These are phyloP conservation scores for Microdochium bolleyi DNA, from an alignment of 2,329 filamentous ascomycete genomes.

Conservation along the genomic window DNA sequence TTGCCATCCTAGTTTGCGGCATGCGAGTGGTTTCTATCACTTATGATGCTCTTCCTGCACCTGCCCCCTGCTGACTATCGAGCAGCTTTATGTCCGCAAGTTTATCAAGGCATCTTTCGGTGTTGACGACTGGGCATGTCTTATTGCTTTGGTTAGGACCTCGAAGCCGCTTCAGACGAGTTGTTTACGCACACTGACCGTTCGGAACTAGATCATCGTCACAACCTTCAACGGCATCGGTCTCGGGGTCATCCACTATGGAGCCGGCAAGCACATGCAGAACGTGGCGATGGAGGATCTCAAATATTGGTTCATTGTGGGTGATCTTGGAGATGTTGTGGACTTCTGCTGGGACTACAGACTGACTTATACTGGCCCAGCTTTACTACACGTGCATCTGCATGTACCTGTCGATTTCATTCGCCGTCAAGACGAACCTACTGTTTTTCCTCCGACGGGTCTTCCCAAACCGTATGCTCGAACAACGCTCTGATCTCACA, in stretches of 20 bases:
- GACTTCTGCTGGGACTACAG: background rate
- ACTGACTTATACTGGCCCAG: background rate
- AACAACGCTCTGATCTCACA: background rate
- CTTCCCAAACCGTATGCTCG: slow-evolving; percentile 3
- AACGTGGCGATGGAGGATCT: slow-evolving; percentile 2
- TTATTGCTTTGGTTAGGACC: background rate
- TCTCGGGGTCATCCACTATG: slow-evolving; percentile 2
- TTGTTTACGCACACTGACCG: no score
- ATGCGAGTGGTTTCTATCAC: background rate
- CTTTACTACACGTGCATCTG: slow-evolving; percentile 6
- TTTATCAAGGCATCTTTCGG: background rate
- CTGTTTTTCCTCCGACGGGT: slow-evolving; percentile 3
- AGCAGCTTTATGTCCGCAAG: background rate
- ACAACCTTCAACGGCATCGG: slow-evolving; percentile 5
- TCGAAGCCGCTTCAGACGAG: no score
- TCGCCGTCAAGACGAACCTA: slow-evolving; percentile 4
- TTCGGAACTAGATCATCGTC: background rate
- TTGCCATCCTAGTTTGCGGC: slow-evolving; percentile 4
- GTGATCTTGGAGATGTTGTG: background rate
- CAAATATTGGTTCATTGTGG: slow-evolving; percentile 2
- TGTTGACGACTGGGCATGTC: background rate
- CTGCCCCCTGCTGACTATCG: background rate
- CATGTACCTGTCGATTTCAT: slow-evolving; percentile 4
- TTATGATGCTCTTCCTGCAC: background rate
- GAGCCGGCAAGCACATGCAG: slow-evolving; percentile 5